Conservation (phyloP, 2,329 filamentous ascomycete genomes). For the Knufia petricola region DNA sequence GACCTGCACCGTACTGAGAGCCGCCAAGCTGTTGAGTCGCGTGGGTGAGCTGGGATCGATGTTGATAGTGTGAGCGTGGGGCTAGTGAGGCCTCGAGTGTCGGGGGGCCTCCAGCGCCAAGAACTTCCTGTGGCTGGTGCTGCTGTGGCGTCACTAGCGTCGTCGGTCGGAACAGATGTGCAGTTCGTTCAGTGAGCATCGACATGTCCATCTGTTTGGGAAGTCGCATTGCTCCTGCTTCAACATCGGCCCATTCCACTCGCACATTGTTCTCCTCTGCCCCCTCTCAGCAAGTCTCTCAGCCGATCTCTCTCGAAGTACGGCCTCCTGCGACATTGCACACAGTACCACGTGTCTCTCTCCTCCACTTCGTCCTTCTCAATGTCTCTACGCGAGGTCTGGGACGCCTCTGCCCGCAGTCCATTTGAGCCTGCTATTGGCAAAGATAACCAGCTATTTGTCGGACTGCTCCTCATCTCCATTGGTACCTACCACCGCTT, state of each 20-base stretch:
- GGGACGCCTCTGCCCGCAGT: slow-evolving; percentile 82
- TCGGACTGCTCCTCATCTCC: slow-evolving; percentile 67
- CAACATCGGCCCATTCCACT: background rate
- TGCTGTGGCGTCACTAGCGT: background rate
- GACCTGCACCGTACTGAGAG: no score
- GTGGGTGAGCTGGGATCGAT: background rate
- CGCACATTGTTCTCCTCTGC: background rate
- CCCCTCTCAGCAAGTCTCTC: background rate
- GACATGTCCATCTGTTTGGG: background rate
- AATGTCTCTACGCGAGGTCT: slow-evolving; percentile 73
- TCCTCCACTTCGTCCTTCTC: slow-evolving; percentile 17
- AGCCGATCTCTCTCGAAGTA: background rate
- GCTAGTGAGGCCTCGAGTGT: no score
- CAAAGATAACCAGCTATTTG: slow-evolving; percentile 74
- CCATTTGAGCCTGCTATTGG: slow-evolving; percentile 71
- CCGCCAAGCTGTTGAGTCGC: no score
- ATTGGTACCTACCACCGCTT: slow-evolving; percentile 40
- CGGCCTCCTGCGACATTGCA: background rate
- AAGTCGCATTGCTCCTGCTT: background rate
- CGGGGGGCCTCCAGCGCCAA: no score
- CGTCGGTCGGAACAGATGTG: background rate
- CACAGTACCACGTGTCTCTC: background rate
- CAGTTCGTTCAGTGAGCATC: background rate
- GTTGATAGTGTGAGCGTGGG: no score
- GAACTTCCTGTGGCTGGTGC: no score